Evolutionary conservation across 768 basidiomycete genomes (phyloP), one percentile per base, ranked within the genome.

Genomic region (Amanita rubescens): DNA sequence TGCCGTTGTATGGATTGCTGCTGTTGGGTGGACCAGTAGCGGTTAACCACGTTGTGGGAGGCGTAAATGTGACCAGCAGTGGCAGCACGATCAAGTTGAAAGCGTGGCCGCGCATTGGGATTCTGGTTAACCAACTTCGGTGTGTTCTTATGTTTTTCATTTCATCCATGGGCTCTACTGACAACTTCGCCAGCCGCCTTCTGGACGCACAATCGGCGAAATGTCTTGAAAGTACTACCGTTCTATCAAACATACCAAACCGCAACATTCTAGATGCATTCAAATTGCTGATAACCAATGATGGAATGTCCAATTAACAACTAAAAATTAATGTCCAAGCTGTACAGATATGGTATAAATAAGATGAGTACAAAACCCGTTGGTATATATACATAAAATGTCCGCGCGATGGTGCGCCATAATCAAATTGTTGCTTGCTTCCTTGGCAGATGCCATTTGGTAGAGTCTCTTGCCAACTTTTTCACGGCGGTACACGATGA

Each of bases 101-200:
- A 52, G 89, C 91, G 0, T 90, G 85, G 81, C 88, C 94, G n/a
- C 79, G 92, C 8, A 94, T 95, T 46, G 93, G 92, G 1, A 82
- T 93, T 10, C 76, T 96, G 25, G 87, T 91, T 38, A 93, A 93
- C 62, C 90, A 93, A 58, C 69, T 94, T 10, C 76, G 90, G 90
- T 88, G 63, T 56, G 74, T 66, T 20, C 34, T 33, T 17, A 11
- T 35, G n/a, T 24, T 2, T 20, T n/a, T 20, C 8, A n/a, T 6
- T 53, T 37, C 25, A 22, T n/a, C n/a, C 20, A 47, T 32, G n/a
- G n/a, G 27, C 27, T 30, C 22, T 41, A 30, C 10, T 49, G 32
- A 53, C 42, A 6, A 44, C 5, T 15, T 32, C 46, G 52, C 3
- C 58, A 86, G 90, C 47, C 78, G 81, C 49, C 68, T 93, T 14